These are phyloP conservation scores for Camellia granthamiana DNA, from an alignment of 148 eudicot species.

Conservation along the genomic window DNA sequence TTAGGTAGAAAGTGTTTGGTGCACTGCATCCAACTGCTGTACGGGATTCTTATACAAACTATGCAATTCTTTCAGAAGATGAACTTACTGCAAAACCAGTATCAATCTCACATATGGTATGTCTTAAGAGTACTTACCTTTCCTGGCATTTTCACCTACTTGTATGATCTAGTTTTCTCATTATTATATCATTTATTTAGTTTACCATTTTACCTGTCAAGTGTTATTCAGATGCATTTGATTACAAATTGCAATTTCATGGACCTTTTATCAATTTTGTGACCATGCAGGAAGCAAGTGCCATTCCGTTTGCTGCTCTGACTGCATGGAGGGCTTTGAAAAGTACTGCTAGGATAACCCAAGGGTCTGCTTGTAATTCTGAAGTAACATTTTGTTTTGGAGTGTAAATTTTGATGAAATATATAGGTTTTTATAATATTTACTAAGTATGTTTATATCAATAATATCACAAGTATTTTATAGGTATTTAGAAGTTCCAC, in stretches of 20 bases:
- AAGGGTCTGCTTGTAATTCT: conserved; percentile 57
- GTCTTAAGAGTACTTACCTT: conserved; percentile 14
- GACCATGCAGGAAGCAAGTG: conserved; percentile 76
- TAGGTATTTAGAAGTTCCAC: too few relatives aligned
- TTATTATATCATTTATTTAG: neutral
- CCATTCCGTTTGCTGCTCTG: conserved; percentile 93
- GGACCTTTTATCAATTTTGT: neutral
- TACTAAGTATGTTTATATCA: too few relatives aligned
- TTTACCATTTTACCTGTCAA: neutral
- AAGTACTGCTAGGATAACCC: conserved; percentile 70
- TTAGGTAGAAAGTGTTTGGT: too few relatives aligned
- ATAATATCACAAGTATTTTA: too few relatives aligned
- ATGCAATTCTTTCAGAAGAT: too few relatives aligned
- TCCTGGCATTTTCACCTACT: neutral
- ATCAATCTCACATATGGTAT: conserved; percentile 75
- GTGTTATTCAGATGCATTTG: neutral
- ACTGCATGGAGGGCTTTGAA: conserved; percentile 97
- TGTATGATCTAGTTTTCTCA: neutral
- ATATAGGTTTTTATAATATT: too few relatives aligned
- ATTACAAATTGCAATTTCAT: neutral
- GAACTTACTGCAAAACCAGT: conserved; percentile 66
- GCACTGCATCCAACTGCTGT: too few relatives aligned
- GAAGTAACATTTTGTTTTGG: neutral
- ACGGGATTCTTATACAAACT: too few relatives aligned
- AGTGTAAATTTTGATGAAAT: neutral